phyloP scores from a whole-genome alignment of 305 asterid genomes.

The Rubia occidens region DNA sequence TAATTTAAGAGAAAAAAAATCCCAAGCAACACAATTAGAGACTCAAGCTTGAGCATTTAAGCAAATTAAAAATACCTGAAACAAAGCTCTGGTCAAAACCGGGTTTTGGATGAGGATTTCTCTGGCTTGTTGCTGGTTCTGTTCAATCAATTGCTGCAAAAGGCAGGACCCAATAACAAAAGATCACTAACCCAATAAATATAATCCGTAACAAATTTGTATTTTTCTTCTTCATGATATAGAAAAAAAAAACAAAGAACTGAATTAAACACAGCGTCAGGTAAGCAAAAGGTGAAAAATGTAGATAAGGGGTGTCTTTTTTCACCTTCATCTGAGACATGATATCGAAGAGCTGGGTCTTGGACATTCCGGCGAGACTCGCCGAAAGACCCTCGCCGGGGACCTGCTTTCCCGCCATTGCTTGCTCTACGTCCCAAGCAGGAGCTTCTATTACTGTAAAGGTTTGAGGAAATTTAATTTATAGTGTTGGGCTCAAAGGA shows the following conservation, averaged over 20 bases:
- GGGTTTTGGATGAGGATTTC: slow-evolving; percentile 85
- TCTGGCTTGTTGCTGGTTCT: slow-evolving; percentile 86
- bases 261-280: background rate
- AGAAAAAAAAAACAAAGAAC: background rate
- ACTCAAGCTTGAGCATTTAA: background rate
- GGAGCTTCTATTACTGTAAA: background rate
- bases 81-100: slow-evolving; percentile 69
- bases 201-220: slow-evolving; percentile 6
- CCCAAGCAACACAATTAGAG: background rate
- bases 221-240: background rate
- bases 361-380: slow-evolving; percentile 84
- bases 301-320: slow-evolving; percentile 1
- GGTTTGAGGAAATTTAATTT: background rate
- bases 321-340: slow-evolving; percentile 90
- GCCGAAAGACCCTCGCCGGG: slow-evolving; percentile 55
- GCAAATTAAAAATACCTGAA: slow-evolving; percentile 45
- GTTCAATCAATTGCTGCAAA: slow-evolving; percentile 66
- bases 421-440: slow-evolving; percentile 1
- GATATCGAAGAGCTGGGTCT: slow-evolving; percentile 68
- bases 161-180: slow-evolving; percentile 7
- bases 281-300: background rate
- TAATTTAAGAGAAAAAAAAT: slow-evolving; percentile 14
- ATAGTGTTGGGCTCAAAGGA: background rate
- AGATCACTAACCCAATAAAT: background rate
- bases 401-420: slow-evolving; percentile 64